Conservation (phyloP, 2,329 filamentous ascomycete species). For the Penicillium palitans region DNA sequence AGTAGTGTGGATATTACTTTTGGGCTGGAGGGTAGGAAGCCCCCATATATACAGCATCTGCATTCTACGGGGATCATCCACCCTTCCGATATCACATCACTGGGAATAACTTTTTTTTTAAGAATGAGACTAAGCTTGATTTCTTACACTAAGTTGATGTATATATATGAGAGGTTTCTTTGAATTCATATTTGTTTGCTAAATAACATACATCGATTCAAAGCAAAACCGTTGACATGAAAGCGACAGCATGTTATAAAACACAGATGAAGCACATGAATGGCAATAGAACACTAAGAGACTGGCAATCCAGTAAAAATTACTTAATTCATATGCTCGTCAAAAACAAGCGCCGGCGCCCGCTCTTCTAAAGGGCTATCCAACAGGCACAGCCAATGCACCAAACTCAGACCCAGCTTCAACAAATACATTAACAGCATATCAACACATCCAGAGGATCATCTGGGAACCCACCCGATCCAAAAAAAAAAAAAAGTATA, state of each 20-base stretch:
- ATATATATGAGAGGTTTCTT: neutral
- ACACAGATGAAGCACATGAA: neutral
- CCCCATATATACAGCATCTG: neutral
- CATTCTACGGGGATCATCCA: neutral
- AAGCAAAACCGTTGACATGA: neutral
- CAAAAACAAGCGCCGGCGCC: slow-evolving; percentile 15
- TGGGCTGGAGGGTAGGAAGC: neutral
- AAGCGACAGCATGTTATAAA: neutral
- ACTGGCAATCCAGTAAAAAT: neutral
- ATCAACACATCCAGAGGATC: slow-evolving; percentile 9
- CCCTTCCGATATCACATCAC: neutral
- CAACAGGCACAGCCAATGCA: slow-evolving; percentile 2
- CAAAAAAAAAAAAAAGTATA: slow-evolving; percentile 4
- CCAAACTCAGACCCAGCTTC: slow-evolving; percentile 7
- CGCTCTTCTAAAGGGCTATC: slow-evolving; percentile 12
- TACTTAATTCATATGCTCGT: slow-evolving; percentile 12
- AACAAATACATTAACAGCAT: slow-evolving; percentile 12
- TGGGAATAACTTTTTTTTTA: neutral
- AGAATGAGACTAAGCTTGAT: neutral
- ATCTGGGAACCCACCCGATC: neutral
- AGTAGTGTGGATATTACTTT: neutral
- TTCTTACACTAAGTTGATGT: neutral
- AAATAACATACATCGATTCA: neutral
- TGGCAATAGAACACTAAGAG: neutral
- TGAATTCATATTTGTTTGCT: neutral